Base-by-base conservation (phyloP, 495 filamentous ascomycete genomes). In the Penicillium daleae region DNA sequence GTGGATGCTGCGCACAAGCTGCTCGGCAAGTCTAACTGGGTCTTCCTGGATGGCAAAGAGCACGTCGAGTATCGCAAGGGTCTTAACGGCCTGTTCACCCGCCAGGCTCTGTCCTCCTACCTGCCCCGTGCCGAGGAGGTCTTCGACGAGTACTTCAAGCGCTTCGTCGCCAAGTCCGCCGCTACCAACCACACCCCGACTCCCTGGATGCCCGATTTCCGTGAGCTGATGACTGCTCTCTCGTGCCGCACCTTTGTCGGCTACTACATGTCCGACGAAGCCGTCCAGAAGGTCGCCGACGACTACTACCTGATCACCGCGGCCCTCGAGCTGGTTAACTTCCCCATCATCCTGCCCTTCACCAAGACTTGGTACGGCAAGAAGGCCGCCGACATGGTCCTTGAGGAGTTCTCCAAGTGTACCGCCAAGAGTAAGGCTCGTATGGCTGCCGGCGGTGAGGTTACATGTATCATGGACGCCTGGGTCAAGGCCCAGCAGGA, bases 21-120 rank as follows among this genome's bases (percentile, higher is more conserved):
- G 50, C 88, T 99, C 61, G 91, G 95, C 39, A 86, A 89, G 60
- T 88, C 84, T 65, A 98, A 97, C 80, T 99, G 93, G 93, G 95
- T 99, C 8, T 99, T 99, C 81, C 80, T 99, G 69, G 95, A 98
- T 74, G 95, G 95, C 64, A 94, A 92, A 76, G 88, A 87, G 49
- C 95, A 99, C 70, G 92, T 97, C 60, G 95, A 99, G 62, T 99
- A 92, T 79, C 92, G 95, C 73, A 97, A 97, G 78, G 95, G 96
- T 61, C 82, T 99, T 61, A 98, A 98, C 73, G 89, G 88, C 55
- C 84, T 99, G 27, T 99, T 99, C 81, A 98, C 94, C 13, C 92
- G 93, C 65, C 86, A 89, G 71, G 91, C 95, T 35, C 87, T 99
- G 68, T 88, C 90, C 68, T 82, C 80, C 70, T 99, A 99, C 74